A percentile compares a stretch with the other conserved stretches of the same genome.
These are phyloP conservation scores for Aspergillus heteromorphus DNA, from an alignment of 495 filamentous ascomycete genomes.

Conservation along the genomic window DNA sequence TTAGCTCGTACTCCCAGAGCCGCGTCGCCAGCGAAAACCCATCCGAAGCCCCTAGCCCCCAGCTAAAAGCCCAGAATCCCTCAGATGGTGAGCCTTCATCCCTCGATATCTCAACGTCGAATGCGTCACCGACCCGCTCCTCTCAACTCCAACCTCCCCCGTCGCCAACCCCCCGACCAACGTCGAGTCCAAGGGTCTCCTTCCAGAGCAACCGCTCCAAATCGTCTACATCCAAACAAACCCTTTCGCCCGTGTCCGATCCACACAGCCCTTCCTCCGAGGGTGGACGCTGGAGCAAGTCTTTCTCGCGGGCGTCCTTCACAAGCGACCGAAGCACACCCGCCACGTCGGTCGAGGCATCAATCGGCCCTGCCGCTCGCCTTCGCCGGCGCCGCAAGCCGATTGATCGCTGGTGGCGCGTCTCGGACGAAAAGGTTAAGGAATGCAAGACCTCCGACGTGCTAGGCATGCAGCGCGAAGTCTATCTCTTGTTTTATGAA, in stretches of 20 bases:
- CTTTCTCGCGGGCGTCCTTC: conserved; percentile 21
- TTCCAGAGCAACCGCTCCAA: conserved; percentile 33
- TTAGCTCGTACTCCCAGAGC: conserved; percentile 64
- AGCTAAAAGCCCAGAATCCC: conserved; percentile 24
- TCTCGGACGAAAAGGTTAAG: conserved; percentile 95
- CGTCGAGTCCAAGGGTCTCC: conserved; percentile 33
- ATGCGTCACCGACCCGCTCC: conserved; percentile 40
- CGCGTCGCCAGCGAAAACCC: conserved; percentile 44
- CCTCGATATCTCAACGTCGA: conserved; percentile 30
- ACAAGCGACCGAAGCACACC: conserved; percentile 20
- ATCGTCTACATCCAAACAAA: conserved; percentile 25
- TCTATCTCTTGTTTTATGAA: conserved; percentile 96
- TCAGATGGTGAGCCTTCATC: conserved; percentile 23
- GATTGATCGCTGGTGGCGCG: conserved; percentile 90
- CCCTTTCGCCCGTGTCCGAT: conserved; percentile 20
- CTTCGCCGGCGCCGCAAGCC: conserved; percentile 53
- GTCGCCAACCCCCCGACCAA: conserved; percentile 34
- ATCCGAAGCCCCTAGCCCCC: conserved; percentile 40
- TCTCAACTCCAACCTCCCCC: conserved; percentile 21
- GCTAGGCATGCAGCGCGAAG: conserved; percentile 87
- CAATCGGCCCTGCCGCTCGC: conserved; percentile 22
- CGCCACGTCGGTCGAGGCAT: conserved; percentile 18
- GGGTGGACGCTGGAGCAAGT: conserved; percentile 23
- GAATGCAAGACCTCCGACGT: conserved; percentile 90
- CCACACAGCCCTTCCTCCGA: conserved; percentile 26